These are phyloP conservation scores for Colletotrichum coccodes DNA, from an alignment of 2,329 filamentous ascomycete genomes.

Conservation along the genomic window DNA sequence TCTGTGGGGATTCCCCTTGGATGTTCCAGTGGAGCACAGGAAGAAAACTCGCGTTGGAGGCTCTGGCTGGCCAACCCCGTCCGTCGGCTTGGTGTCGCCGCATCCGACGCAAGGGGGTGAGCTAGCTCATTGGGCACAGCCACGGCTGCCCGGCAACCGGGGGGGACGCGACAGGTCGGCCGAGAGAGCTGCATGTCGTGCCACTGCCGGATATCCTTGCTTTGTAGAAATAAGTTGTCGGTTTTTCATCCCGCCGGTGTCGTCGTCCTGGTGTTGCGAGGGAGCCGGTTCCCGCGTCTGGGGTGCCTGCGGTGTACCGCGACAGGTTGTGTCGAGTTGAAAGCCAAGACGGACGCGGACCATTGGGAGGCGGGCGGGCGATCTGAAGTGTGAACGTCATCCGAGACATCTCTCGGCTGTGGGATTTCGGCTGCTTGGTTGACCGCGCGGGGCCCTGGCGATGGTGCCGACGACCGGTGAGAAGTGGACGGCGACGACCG, in stretches of 20 bases:
- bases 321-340: not conserved
- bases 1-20: not conserved
- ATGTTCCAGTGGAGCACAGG: not conserved
- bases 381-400: not conserved
- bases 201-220: not conserved
- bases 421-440: not conserved
- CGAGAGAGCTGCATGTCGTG: not conserved
- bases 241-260: not conserved
- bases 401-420: not conserved
- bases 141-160: constrained; percentile 20
- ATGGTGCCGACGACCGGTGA: no score
- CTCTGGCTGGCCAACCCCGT: not conserved
- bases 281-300: not conserved
- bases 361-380: not conserved
- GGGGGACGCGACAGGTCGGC: not conserved
- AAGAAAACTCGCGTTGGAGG: not conserved
- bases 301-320: not conserved
- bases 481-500: no score
- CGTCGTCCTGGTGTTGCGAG: not conserved
- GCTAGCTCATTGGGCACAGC: not conserved
- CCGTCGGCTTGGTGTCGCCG: not conserved
- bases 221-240: no score
- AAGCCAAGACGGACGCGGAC: not conserved
- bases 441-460: no score
- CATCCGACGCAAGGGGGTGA: not conserved